Conservation (phyloP, 345 rosid genomes). For the Syzygium grande region DNA sequence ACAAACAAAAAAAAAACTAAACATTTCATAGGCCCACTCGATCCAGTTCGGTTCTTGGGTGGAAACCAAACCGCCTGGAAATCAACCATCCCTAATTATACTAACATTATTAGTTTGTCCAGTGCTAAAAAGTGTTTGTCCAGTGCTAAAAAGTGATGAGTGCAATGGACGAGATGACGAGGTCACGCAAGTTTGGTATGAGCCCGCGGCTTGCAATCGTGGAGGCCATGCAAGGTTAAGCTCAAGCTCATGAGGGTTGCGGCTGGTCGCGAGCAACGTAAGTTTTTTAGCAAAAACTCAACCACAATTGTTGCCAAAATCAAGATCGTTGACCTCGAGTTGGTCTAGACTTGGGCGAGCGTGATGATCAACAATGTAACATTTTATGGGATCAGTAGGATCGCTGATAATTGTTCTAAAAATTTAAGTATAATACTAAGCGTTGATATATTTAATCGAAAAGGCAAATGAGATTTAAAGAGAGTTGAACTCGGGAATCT, state of each 20-base stretch:
- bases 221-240: not conserved
- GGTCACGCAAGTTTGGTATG: rapidly evolving
- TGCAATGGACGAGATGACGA: not conserved
- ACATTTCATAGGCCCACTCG: too few relatives aligned
- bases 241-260: not conserved
- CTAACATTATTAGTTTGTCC: not conserved
- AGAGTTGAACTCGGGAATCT: too few relatives aligned
- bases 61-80: too few relatives aligned
- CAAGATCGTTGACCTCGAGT: not conserved
- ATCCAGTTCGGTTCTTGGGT: too few relatives aligned
- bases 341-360: not conserved
- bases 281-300: not conserved
- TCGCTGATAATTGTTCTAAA: too few relatives aligned
- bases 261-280: rapidly evolving
- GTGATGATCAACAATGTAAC: rapidly evolving
- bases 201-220: rapidly evolving
- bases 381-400: too few relatives aligned
- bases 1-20: too few relatives aligned
- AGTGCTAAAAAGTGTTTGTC: too few relatives aligned
- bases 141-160: not conserved
- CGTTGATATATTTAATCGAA: too few relatives aligned
- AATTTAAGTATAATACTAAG: too few relatives aligned
- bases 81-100: too few relatives aligned
- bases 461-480: too few relatives aligned
- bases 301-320: not conserved